Evolutionary conservation across 2,329 filamentous ascomycete genomes (phyloP).

Genomic region (Sarocladiaceae sp.): DNA sequence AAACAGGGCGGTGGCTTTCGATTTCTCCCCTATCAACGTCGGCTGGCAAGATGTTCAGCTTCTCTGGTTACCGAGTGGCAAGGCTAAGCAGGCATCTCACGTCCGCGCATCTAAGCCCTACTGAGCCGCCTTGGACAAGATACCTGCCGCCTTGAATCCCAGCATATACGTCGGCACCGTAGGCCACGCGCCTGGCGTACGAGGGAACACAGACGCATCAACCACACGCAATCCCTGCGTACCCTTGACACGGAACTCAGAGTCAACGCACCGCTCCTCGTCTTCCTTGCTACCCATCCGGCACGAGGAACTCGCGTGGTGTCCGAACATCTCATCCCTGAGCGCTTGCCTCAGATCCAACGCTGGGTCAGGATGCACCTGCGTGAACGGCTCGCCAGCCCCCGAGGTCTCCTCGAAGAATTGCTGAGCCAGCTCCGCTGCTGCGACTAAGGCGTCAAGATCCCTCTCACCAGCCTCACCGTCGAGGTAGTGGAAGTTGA

Average conservation of each 20-base stretch:
- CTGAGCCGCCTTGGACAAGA: conserved; percentile 12
- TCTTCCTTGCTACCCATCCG: not conserved
- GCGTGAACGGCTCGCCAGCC: not conserved
- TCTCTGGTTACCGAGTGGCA: too few species aligned
- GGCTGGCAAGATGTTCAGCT: too few species aligned
- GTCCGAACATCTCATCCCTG: not conserved
- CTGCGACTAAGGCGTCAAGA: not conserved
- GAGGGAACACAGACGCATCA: conserved; percentile 28
- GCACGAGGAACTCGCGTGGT: not conserved
- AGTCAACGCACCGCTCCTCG: conserved; percentile 40
- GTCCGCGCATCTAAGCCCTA: not conserved
- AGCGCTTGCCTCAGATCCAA: not conserved
- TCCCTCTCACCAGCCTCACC: not conserved
- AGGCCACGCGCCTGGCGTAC: conserved; percentile 22
- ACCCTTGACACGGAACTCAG: conserved; percentile 46
- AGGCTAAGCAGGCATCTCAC: too few species aligned
- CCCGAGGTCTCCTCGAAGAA: not conserved
- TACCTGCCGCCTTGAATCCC: conserved; percentile 25
- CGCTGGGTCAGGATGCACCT: not conserved
- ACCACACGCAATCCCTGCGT: conserved; percentile 23
- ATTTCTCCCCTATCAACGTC: too few species aligned
- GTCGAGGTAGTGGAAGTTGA: not conserved
- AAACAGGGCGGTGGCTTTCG: too few species aligned
- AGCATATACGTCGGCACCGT: conserved; percentile 27
- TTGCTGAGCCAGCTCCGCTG: not conserved